phyloP scores from a whole-genome alignment of 371 early-diverging fungal genomes.

The Apophysomyces variabilis region DNA sequence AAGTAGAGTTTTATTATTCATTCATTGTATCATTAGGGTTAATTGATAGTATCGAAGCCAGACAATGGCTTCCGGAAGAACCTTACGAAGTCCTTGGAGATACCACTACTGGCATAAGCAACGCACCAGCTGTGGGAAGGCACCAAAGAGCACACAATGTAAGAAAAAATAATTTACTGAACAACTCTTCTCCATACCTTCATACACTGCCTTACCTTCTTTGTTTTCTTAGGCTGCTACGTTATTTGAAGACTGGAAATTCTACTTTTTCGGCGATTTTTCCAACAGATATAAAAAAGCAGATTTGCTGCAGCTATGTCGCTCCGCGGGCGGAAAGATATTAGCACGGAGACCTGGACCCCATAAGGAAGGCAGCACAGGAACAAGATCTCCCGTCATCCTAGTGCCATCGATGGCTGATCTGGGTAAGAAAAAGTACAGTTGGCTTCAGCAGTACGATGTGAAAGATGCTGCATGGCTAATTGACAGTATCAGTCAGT shows the following conservation, averaged over 20 bases:
- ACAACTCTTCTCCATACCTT: background rate
- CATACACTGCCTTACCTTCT: background rate
- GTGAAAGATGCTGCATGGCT: slow-evolving; percentile 32
- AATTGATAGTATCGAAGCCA: slow-evolving; percentile 27
- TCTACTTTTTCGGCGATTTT: slow-evolving; percentile 39
- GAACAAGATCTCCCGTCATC: background rate
- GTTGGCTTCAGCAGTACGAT: slow-evolving; percentile 25
- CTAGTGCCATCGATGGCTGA: slow-evolving; percentile 9
- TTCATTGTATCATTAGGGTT: slow-evolving; percentile 32
- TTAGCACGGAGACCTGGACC: slow-evolving; percentile 28
- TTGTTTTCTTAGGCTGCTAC: background rate
- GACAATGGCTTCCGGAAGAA: slow-evolving; percentile 37
- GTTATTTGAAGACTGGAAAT: slow-evolving; percentile 30
- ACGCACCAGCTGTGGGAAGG: slow-evolving; percentile 32
- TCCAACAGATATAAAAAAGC: slow-evolving; percentile 31
- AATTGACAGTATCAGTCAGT: slow-evolving; percentile 31
- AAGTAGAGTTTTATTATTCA: background rate
- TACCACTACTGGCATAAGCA: slow-evolving; percentile 28
- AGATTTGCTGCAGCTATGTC: slow-evolving; percentile 28
- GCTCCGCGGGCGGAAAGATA: slow-evolving; percentile 31
- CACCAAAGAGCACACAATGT: background rate
- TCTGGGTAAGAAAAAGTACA: slow-evolving; percentile 5
- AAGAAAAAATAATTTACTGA: background rate
- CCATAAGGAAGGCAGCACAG: background rate
- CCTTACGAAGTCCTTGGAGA: slow-evolving; percentile 46